Conservation (phyloP, 805 yeast species). For the Suhomyces xylopsoci region DNA sequence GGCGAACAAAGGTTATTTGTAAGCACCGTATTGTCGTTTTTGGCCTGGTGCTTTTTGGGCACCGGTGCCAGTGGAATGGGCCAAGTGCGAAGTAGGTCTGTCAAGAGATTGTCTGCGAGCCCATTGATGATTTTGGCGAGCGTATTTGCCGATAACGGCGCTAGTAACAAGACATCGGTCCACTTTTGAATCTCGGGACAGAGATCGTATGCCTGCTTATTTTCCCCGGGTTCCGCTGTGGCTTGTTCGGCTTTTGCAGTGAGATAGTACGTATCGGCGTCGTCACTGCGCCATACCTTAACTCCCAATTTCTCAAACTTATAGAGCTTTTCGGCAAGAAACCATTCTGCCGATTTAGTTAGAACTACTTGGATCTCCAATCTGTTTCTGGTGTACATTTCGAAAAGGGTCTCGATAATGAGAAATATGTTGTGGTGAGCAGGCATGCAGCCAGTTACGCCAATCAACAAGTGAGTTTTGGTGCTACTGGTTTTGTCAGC, state of each 20-base stretch:
- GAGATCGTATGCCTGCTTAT: neutral
- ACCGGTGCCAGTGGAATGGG: constrained; percentile 13
- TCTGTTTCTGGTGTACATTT: constrained; percentile 17
- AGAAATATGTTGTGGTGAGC: constrained; percentile 18
- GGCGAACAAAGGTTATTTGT: constrained; percentile 15
- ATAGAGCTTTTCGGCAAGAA: constrained; percentile 16
- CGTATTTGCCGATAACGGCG: constrained; percentile 25
- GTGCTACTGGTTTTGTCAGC: neutral
- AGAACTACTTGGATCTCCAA: constrained; percentile 24
- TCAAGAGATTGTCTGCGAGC: constrained; percentile 21
- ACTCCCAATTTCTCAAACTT: constrained; percentile 22
- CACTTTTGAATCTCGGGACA: constrained; percentile 20
- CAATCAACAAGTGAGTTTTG: constrained; percentile 22
- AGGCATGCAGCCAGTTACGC: constrained; percentile 24
- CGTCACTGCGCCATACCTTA: constrained; percentile 24
- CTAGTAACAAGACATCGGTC: constrained; percentile 26
- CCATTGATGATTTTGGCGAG: constrained; percentile 25
- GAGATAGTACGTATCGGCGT: constrained; percentile 14
- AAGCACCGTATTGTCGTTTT: constrained; percentile 13
- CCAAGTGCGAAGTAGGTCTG: constrained; percentile 23
- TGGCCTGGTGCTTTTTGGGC: neutral
- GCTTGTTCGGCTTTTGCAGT: constrained; percentile 2
- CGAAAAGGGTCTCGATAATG: constrained; percentile 23
- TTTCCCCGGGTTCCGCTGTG: neutral
- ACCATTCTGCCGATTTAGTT: constrained; percentile 22